Conservation (phyloP, 345 rosid genomes). For the Psidium friedrichsthalianum region DNA sequence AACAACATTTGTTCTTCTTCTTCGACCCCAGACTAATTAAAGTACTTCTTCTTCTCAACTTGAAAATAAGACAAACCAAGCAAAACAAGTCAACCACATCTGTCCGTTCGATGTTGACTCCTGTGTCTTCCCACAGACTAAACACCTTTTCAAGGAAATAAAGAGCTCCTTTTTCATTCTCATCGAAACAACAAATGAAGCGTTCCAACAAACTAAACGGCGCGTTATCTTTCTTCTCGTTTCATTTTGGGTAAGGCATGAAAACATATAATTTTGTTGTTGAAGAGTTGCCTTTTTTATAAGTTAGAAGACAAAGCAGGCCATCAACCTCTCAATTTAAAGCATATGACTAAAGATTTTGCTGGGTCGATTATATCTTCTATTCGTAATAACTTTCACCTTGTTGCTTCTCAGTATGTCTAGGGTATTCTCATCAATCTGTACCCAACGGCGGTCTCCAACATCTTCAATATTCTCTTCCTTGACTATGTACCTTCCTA, state of each 20-base stretch:
- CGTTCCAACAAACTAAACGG: neutral
- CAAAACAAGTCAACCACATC: neutral
- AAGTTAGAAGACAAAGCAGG: neutral
- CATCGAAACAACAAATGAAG: neutral
- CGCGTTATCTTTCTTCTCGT: neutral
- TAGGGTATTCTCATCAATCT: neutral
- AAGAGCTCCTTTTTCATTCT: neutral
- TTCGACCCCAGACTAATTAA: neutral
- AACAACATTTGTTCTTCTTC: neutral
- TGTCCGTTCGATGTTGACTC: neutral
- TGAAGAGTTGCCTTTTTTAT: neutral
- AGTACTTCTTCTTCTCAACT: neutral
- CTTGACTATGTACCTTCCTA: neutral
- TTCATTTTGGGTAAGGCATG: neutral
- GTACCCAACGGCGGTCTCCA: neutral
- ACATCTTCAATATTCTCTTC: neutral
- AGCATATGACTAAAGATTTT: no score
- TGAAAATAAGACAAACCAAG: neutral
- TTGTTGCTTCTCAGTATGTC: fast-evolving
- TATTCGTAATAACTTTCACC: neutral
- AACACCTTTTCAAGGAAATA: neutral
- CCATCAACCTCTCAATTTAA: neutral
- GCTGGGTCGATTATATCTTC: neutral
- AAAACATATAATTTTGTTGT: neutral
- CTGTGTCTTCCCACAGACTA: neutral